These are phyloP conservation scores for Colletotrichum noveboracense DNA, from an alignment of 2,329 filamentous ascomycete genomes.

Conservation along the genomic window DNA sequence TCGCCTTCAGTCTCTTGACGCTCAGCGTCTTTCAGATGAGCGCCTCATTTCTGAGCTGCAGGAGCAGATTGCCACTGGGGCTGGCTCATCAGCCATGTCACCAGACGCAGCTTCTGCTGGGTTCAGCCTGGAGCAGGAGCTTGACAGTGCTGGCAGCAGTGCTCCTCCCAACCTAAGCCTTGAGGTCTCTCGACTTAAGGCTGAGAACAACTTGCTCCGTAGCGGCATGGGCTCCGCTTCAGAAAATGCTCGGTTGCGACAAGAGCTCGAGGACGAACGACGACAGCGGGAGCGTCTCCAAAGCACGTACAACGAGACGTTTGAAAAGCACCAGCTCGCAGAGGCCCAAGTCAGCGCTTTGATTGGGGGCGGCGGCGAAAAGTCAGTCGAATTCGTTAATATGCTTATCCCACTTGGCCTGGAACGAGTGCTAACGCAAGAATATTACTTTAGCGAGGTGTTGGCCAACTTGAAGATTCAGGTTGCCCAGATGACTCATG, in stretches of 20 bases:
- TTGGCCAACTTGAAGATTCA: constrained; percentile 57
- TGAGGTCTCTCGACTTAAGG: constrained; percentile 63
- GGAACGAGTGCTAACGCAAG: constrained; percentile 45
- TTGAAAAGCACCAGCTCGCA: constrained; percentile 62
- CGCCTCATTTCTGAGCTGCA: constrained; percentile 63
- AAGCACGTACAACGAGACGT: constrained; percentile 59
- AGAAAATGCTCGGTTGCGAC: constrained; percentile 58
- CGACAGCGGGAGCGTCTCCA: constrained; percentile 57
- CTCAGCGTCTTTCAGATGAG: constrained; percentile 55
- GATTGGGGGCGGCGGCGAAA: constrained; percentile 53
- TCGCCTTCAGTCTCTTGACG: constrained; percentile 40
- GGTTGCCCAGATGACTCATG: constrained; percentile 49
- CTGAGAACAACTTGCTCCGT: constrained; percentile 65
- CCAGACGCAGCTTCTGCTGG: constrained; percentile 29
- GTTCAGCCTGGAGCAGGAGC: constrained; percentile 64
- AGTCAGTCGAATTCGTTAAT: constrained; percentile 50
- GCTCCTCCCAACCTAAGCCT: constrained; percentile 48
- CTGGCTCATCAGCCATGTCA: neutral
- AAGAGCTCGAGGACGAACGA: constrained; percentile 61
- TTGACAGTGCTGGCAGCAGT: constrained; percentile 53
- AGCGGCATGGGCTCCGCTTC: constrained; percentile 58
- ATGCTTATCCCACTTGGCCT: constrained; percentile 26
- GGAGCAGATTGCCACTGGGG: constrained; percentile 56
- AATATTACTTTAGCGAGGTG: constrained; percentile 56
- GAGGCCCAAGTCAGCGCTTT: constrained; percentile 64